Evolutionary conservation across 2,329 filamentous ascomycete species (phyloP).

Genomic region (Rhytidhysteron rufulum): DNA sequence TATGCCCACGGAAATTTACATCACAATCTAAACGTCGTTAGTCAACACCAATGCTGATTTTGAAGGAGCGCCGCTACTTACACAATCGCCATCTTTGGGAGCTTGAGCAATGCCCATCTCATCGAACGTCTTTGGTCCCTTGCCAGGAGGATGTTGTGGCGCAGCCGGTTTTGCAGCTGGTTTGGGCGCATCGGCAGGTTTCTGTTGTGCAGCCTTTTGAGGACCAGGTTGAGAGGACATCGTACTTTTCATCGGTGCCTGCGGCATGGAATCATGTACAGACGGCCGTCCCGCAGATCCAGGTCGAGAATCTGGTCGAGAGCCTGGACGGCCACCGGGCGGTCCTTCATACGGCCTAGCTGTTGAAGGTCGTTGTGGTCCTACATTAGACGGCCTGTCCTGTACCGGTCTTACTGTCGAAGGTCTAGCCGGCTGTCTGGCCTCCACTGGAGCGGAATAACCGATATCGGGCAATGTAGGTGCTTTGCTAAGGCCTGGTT

Average conservation of each 20-base stretch:
- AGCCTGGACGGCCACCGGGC: slow-evolving; percentile 14
- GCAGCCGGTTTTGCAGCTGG: slow-evolving; percentile 19
- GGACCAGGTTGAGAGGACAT: slow-evolving; percentile 12
- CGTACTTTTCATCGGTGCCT: slow-evolving; percentile 19
- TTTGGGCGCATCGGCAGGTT: slow-evolving; percentile 18
- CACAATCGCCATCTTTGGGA: slow-evolving; percentile 86
- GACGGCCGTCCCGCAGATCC: slow-evolving; percentile 27
- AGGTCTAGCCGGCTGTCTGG: slow-evolving; percentile 30
- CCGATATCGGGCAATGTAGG: slow-evolving; percentile 34
- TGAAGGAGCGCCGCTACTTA: slow-evolving; percentile 48
- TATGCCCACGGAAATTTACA: slow-evolving; percentile 7
- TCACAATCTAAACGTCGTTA: slow-evolving; percentile 17
- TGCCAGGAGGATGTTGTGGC: slow-evolving; percentile 45
- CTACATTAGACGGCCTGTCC: slow-evolving; percentile 25
- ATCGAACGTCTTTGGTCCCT: slow-evolving; percentile 93
- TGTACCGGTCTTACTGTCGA: slow-evolving; percentile 32
- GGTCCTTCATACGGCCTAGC: slow-evolving; percentile 15
- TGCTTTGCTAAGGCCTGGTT: slow-evolving; percentile 30
- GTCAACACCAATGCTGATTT: slow-evolving; percentile 2
- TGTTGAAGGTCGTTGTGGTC: slow-evolving; percentile 23
- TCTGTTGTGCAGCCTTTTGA: slow-evolving; percentile 5
- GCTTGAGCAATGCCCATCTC: slow-evolving; percentile 91
- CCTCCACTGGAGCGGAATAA: slow-evolving; percentile 33
- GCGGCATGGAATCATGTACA: slow-evolving; percentile 20
- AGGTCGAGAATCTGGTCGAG: slow-evolving; percentile 13